Evolutionary conservation across 2,329 filamentous ascomycete species (phyloP), one percentile per base, ranked within the genome.

Genomic region (Nothophaeocryptopus gaeumannii): DNA sequence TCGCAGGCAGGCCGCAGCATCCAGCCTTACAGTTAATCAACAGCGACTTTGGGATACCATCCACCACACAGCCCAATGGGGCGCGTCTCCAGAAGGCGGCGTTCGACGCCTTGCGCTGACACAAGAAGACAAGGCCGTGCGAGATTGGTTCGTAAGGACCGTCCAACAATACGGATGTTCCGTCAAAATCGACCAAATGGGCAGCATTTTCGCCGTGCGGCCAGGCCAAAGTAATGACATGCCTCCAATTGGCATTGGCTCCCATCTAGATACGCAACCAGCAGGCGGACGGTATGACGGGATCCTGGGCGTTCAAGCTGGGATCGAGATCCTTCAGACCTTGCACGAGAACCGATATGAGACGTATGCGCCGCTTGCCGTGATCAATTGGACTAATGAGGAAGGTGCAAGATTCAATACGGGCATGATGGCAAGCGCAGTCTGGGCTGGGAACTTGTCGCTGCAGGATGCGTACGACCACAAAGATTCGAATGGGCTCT

Each of bases 311-410:
- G 62, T 64, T 8, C 39, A 58, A 8, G 50, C 55, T 7, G 62
- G 59, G 8, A 61, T 71, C 13, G 68, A 71, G 54, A 63, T 70
- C 31, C 61, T 72, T 15, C 60, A 66, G n/a, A 66, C 61, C 1
- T 53, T 72, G 9, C 60, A 69, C 33, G 67, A 70, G 31, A 66
- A 64, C 41, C 53, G 51, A 12, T 56, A 58, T 38, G 55, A 57
- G 45, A 57, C 56, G 2, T 50, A 48, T 16, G 53, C 56, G 16
- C 60, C 60, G 10, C 42, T 63, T 14, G 54, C 51, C 5, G 41
- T 59, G 10, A 53, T 63, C 43, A 62, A 63, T 44, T 63, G 61
- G 39, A 41, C 61, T 11, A 64, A 64, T 15, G 39, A 41, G 15
- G 39, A 41, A 41, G 39, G 39, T 2, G 58, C 58, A 5, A 39